Evolutionary conservation across 1,284 basidiomycete genomes (phyloP).

Genomic region (Cutaneotrichosporon sp.): DNA sequence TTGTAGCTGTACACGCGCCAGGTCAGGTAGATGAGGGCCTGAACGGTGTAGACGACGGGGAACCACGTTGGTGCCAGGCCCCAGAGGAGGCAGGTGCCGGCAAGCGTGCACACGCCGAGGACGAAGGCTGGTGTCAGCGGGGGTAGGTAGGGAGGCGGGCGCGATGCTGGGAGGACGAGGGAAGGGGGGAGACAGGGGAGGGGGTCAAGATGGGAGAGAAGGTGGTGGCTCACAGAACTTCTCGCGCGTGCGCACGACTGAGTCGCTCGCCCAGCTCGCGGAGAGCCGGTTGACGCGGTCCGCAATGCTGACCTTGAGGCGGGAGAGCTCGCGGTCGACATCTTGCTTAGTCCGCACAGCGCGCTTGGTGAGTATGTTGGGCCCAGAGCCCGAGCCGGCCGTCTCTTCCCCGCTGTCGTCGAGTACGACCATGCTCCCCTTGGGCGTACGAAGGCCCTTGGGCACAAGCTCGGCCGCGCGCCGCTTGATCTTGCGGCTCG

Average conservation of each 20-base stretch:
- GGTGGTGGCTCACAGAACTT: constrained; percentile 65
- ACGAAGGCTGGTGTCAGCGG: constrained; percentile 69
- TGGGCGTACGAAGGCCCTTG: constrained; percentile 54
- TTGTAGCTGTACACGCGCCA: constrained; percentile 80
- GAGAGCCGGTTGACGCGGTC: constrained; percentile 69
- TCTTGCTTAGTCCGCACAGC: constrained; percentile 57
- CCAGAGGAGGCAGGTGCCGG: constrained; percentile 78
- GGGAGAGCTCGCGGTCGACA: constrained; percentile 78
- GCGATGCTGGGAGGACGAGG: no score
- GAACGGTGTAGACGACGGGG: constrained; percentile 61
- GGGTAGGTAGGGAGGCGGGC: neutral
- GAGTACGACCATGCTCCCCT: constrained; percentile 49
- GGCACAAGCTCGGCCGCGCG: constrained; percentile 71
- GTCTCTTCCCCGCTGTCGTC: constrained; percentile 33
- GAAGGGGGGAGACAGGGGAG: no score
- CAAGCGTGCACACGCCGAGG: constrained; percentile 83
- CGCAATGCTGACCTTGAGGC: constrained; percentile 65
- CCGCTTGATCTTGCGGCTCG: constrained; percentile 75
- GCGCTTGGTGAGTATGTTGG: constrained; percentile 15
- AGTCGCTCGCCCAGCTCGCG: constrained; percentile 80
- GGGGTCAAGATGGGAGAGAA: no score
- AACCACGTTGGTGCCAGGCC: constrained; percentile 78
- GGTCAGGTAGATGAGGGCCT: constrained; percentile 74
- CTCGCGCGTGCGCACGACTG: constrained; percentile 85
- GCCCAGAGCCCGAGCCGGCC: neutral